phyloP scores from a whole-genome alignment of 805 yeast genomes.

The Candida sphagnicola region DNA sequence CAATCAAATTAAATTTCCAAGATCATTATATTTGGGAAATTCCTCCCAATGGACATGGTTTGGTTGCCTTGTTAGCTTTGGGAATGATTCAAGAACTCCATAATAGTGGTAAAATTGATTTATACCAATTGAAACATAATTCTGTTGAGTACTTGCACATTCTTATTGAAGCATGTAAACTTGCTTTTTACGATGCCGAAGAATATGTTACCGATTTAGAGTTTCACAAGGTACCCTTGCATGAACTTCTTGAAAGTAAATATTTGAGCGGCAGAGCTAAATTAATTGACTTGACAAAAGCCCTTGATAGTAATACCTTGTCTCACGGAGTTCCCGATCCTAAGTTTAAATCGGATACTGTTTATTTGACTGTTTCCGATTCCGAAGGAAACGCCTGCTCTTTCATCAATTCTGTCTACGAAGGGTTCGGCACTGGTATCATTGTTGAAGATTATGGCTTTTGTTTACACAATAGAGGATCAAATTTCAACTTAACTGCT shows the following conservation, averaged over 20 bases:
- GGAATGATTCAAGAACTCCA: slow-evolving; percentile 62
- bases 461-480: slow-evolving; percentile 71
- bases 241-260: slow-evolving; percentile 42
- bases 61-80: slow-evolving; percentile 67
- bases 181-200: slow-evolving; percentile 72
- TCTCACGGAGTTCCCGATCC: slow-evolving; percentile 56
- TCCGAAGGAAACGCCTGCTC: slow-evolving; percentile 75
- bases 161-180: slow-evolving; percentile 65
- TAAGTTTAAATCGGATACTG: slow-evolving; percentile 63
- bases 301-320: slow-evolving; percentile 39
- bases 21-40: slow-evolving; percentile 68
- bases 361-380: slow-evolving; percentile 63
- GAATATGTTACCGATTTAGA: slow-evolving; percentile 65
- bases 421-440: slow-evolving; percentile 66
- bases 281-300: slow-evolving; percentile 37
- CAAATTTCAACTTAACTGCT: slow-evolving; percentile 62
- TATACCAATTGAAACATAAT: slow-evolving; percentile 51
- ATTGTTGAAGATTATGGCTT: slow-evolving; percentile 65
- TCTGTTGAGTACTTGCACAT: slow-evolving; percentile 68
- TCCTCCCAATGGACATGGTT: slow-evolving; percentile 83
- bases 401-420: slow-evolving; percentile 71
- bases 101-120: slow-evolving; percentile 34
- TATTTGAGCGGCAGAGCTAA: slow-evolving; percentile 50
- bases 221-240: slow-evolving; percentile 34
- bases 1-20: slow-evolving; percentile 50